Evolutionary conservation across 495 filamentous ascomycete genomes (phyloP), one percentile per base, ranked within the genome.

Genomic region (Trichoderma reesei): DNA sequence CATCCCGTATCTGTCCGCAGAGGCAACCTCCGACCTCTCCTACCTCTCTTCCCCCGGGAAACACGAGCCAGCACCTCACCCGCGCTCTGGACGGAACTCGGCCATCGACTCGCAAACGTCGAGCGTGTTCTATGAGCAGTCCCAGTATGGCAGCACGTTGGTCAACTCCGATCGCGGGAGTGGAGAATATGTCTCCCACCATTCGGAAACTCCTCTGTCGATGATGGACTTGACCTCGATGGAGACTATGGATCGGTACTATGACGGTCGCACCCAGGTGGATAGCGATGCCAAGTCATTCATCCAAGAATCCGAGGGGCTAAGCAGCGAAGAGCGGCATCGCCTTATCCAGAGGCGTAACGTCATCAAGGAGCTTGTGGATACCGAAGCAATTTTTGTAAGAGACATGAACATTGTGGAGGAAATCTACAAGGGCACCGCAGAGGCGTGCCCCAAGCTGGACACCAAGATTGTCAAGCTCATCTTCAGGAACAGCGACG

Each of bases 401-500:
- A 82, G 88, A 66, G 94, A 98, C 74, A 93, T 98, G 90, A 96
- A 89, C 68, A 90, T 98, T 44, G 87, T 95, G 6, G 90, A 95
- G 69, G 91, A 96, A 69, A 96, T 98, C 54, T 98, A 97, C 79
- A 95, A 92, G 73, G 90, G 88, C n/a, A 97, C 94, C 0, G 91
- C 90, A 0, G 88, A 88, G 66, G 86, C 90, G 18, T 88, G 87
- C 59, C 83, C 90, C 20, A 84, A 90, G 62, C 81, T 97, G n/a
- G 90, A 88, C 34, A 72, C 80, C 18, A 88, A 92, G 56, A 95
- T 96, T 64, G 85, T 94, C 65, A 94, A 90, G 72, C 80, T 86
- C 16, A 83, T 98, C 20, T 98, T 98, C 71, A 85, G 88, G 60
- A 98, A 98, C 69, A 91, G 88, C 3, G 88, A 91, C 65, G 85